Percentiles rank a stretch among this genome's conserved stretches.
Conservation (phyloP, 352 stramenopile species). For the Pseudoperonospora humuli region DNA sequence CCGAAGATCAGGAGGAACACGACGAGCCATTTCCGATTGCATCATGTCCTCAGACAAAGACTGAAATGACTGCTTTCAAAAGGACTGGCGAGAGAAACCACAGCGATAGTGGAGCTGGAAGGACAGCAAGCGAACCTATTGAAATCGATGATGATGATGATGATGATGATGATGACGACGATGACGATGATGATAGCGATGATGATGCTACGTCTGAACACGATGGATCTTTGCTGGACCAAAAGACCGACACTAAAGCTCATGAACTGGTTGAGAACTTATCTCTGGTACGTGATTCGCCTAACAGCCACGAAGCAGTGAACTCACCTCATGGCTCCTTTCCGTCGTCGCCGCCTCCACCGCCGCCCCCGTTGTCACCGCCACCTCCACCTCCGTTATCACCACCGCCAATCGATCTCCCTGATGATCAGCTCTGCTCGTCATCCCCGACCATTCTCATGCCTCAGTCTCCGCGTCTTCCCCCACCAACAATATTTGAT, state of each 20-base stretch:
- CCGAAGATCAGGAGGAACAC: conserved; percentile 18
- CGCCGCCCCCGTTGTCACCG: conserved; percentile 42
- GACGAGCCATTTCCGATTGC: conserved; percentile 25
- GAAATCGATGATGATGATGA: conserved; percentile 15
- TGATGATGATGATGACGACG: conserved; percentile 8
- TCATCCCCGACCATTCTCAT: conserved; percentile 38
- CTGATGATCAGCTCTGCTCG: conserved; percentile 10
- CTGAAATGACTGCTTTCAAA: neutral
- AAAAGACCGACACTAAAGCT: neutral
- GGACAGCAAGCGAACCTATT: conserved; percentile 16
- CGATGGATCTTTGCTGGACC: conserved; percentile 44
- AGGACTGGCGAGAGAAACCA: neutral
- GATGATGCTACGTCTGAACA: conserved; percentile 48
- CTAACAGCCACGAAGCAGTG: conserved; percentile 4
- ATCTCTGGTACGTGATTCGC: conserved; percentile 2
- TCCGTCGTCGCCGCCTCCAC: conserved; percentile 26
- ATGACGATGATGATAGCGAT: conserved; percentile 12
- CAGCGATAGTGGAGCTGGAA: neutral
- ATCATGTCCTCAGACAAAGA: neutral
- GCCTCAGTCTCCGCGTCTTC: conserved; percentile 24
- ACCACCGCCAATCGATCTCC: conserved; percentile 11
- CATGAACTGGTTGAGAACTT: conserved; percentile 12
- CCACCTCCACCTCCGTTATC: conserved; percentile 31
- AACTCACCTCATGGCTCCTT: conserved; percentile 11
- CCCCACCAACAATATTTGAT: conserved; percentile 13